Evolutionary conservation across 164 flowering plant genomes (phyloP).

Genomic region (Magnolia changhungtana): DNA sequence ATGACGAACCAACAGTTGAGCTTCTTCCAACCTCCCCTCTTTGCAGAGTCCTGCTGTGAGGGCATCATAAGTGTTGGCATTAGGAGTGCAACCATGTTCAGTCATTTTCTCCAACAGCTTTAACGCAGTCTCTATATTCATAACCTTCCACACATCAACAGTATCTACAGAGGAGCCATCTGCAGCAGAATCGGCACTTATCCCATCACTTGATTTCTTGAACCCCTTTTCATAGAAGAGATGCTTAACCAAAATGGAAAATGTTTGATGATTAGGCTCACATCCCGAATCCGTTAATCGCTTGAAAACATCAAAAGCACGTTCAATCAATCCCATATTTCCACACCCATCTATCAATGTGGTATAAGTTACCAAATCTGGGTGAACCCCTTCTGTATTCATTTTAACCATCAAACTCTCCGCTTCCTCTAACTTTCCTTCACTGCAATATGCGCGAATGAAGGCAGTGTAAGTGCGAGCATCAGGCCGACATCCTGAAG

Average conservation of each 20-base stretch:
- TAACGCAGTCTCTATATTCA: constrained; percentile 41
- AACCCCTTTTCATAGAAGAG: constrained; percentile 26
- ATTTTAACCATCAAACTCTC: constrained; percentile 54
- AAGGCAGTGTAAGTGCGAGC: constrained; percentile 57
- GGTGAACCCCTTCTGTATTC: constrained; percentile 46
- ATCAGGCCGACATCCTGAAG: constrained; percentile 55
- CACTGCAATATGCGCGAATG: constrained; percentile 47
- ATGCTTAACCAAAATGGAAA: constrained; percentile 54
- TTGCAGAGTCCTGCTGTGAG: constrained; percentile 61
- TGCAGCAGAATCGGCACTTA: constrained; percentile 16
- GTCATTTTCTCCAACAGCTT: constrained; percentile 44
- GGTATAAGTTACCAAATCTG: constrained; percentile 49
- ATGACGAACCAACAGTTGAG: constrained; percentile 41
- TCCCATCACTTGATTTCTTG: constrained; percentile 11
- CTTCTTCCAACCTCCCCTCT: constrained; percentile 48
- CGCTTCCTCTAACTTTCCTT: constrained; percentile 48
- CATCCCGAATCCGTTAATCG: constrained; percentile 54
- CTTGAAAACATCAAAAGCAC: constrained; percentile 58
- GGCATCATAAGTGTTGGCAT: constrained; percentile 38
- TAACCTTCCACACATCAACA: constrained; percentile 51
- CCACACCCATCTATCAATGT: constrained; percentile 63
- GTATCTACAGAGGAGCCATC: constrained; percentile 20
- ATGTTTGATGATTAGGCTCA: constrained; percentile 54
- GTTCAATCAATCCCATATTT: constrained; percentile 32
- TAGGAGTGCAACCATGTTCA: constrained; percentile 45